These are phyloP conservation scores for Dioszegia hungarica DNA, from an alignment of 768 basidiomycete genomes.

Conservation along the genomic window DNA sequence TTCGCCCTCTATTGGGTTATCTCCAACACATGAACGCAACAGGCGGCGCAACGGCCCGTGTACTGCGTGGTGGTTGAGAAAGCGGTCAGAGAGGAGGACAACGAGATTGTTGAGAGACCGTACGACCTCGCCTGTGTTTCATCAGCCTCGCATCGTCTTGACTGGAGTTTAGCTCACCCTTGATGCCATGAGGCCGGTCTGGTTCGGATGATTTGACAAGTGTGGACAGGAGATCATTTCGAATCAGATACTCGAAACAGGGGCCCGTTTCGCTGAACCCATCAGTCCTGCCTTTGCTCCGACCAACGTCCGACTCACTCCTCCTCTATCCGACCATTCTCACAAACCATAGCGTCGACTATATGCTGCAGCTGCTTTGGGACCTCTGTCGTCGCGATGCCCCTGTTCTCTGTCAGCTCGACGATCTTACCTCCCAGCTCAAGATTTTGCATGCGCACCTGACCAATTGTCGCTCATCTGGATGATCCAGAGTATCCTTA, in stretches of 20 bases:
- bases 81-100: conserved; percentile 83
- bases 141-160: neutral
- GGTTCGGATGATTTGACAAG: conserved; percentile 80
- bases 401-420: conserved; percentile 49
- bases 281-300: conserved; percentile 1
- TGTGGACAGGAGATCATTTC: conserved; percentile 78
- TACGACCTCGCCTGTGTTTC: conserved; percentile 64
- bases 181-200: conserved; percentile 83
- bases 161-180: conserved; percentile 47
- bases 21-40: conserved; percentile 82
- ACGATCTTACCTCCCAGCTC: neutral
- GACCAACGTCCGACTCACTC: conserved; percentile 56
- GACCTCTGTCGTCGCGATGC: conserved; percentile 75
- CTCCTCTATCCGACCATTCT: conserved; percentile 76
- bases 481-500: conserved; percentile 75
- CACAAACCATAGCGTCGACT: conserved; percentile 79
- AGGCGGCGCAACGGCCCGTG: conserved; percentile 82
- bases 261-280: conserved; percentile 72
- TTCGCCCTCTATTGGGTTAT: conserved; percentile 74
- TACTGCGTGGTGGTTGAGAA: conserved; percentile 83
- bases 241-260: conserved; percentile 85
- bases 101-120: conserved; percentile 85
- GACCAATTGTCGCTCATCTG: conserved; percentile 81
- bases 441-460: conserved; percentile 21
- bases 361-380: conserved; percentile 70